A percentile compares a stretch with the other conserved stretches of the same genome.
These are phyloP conservation scores for Candida vartiovaarae DNA, from an alignment of 805 yeast species.

Conservation along the genomic window DNA sequence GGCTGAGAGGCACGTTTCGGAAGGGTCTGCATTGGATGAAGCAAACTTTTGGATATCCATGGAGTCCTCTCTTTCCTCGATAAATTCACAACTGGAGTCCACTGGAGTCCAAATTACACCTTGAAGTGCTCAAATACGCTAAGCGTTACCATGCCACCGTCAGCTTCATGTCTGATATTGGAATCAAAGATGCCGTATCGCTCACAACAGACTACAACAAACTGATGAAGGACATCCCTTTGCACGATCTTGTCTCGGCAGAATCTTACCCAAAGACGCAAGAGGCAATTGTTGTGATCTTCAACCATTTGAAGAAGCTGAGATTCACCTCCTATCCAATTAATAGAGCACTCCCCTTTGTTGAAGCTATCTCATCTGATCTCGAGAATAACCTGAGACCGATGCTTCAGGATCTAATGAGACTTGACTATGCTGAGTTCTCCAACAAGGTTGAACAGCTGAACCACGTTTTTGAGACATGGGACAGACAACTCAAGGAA, in stretches of 20 bases:
- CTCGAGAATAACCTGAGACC: conserved; percentile 38
- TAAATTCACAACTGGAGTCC: conserved; percentile 51
- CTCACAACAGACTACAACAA: conserved; percentile 50
- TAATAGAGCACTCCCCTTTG: conserved; percentile 52
- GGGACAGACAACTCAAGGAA: conserved; percentile 60
- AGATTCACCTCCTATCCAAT: conserved; percentile 57
- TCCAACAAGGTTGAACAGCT: conserved; percentile 24
- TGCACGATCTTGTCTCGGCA: conserved; percentile 48
- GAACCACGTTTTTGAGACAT: conserved; percentile 31
- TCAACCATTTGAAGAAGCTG: conserved; percentile 58
- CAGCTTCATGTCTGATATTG: conserved; percentile 66
- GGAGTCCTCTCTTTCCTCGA: conserved; percentile 49
- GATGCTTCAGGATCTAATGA: conserved; percentile 39
- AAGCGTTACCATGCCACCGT: conserved; percentile 76
- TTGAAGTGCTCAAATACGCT: conserved; percentile 56
- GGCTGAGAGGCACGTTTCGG: conserved; percentile 43
- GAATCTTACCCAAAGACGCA: conserved; percentile 37
- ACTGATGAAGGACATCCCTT: conserved; percentile 63
- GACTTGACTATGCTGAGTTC: conserved; percentile 35
- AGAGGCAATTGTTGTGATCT: conserved; percentile 38
- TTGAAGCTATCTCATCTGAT: conserved; percentile 58
- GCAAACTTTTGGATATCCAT: conserved; percentile 71
- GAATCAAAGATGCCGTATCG: conserved; percentile 47
- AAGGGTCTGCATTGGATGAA: conserved; percentile 59
- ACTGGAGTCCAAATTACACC: conserved; percentile 48